Base-by-base conservation (phyloP, 129 eudicot genomes). In the Artemisia tridentata region DNA sequence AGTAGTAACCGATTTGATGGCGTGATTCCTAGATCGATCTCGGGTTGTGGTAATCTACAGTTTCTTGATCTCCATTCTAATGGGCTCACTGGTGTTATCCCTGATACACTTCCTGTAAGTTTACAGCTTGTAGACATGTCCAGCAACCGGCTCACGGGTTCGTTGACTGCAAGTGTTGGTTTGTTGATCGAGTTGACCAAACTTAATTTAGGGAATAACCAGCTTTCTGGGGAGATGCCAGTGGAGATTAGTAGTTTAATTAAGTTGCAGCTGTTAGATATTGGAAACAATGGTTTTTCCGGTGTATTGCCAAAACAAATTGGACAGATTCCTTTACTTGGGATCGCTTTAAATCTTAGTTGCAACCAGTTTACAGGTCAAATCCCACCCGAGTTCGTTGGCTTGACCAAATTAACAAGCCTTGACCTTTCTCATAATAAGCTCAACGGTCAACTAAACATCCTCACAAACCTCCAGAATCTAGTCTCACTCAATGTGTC, bases 21-120 rank as follows among this genome's bases (percentile, higher is more conserved):
- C 38, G 70, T 34, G 54, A 87, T 90, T 59, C 97, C 99, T 20
- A 56, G 78, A 25, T 79, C 91, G 3, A 79, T 90, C n/a, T 87
- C 93, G 0, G 88, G 81, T 20, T 95, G 99, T 54, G 76, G 71
- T 63, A 85, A 73, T 47, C 93, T 95, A 16, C 95, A 90, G 78
- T 95, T 85, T 86, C 91, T 95, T 64, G 99, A 95, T 88, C 91
- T 95, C 55, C 99, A 90, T 76, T 84, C 91, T 0, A 95, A 95
- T 18, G 82, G 82, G 19, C 71, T 95, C 49, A 69, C 88, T 0
- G 89, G 97, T 31, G 72, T 74, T 65, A 53, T 95, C 49, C 91
- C 99, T n/a, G 83, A 82, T 29, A 49, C 74, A 15, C 80, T 95
- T 66, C 99, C 99, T 11, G 63, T 62, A 69, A 86, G 91, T 74